Percentiles rank a stretch among this genome's conserved stretches.
These are phyloP conservation scores for Juglanconis sp. DNA, from an alignment of 2,329 filamentous ascomycete genomes.

Conservation along the genomic window DNA sequence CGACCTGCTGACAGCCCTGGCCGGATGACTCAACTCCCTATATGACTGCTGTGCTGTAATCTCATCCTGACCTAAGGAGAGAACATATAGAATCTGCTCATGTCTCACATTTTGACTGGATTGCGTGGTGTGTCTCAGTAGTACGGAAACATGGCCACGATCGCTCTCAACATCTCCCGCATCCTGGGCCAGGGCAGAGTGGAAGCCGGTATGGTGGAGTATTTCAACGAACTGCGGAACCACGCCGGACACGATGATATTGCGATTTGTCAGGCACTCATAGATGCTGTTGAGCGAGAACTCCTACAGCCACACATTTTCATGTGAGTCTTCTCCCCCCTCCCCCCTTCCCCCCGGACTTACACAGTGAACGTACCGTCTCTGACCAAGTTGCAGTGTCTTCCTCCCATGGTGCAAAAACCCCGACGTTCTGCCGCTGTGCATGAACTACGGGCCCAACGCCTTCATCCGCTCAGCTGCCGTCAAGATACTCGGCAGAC, in stretches of 20 bases:
- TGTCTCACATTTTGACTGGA: no score
- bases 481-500: background rate
- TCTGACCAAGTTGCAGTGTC: background rate
- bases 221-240: conserved; percentile 1
- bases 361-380: background rate
- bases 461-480: background rate
- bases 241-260: background rate
- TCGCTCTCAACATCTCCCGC: background rate
- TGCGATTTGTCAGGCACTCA: background rate
- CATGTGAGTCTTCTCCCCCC: background rate
- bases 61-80: no score
- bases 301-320: background rate
- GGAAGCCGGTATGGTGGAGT: background rate
- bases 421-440: background rate
- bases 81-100: no score
- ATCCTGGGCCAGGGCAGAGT: background rate
- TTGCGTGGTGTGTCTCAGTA: no score
- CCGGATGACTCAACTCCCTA: no score
- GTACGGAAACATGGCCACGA: no score
- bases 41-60: no score
- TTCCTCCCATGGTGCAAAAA: conserved; percentile 9
- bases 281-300: background rate
- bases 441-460: background rate
- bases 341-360: no score
- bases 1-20: no score